Conservation (phyloP, 352 stramenopile genomes). For the Pythium biforme region DNA sequence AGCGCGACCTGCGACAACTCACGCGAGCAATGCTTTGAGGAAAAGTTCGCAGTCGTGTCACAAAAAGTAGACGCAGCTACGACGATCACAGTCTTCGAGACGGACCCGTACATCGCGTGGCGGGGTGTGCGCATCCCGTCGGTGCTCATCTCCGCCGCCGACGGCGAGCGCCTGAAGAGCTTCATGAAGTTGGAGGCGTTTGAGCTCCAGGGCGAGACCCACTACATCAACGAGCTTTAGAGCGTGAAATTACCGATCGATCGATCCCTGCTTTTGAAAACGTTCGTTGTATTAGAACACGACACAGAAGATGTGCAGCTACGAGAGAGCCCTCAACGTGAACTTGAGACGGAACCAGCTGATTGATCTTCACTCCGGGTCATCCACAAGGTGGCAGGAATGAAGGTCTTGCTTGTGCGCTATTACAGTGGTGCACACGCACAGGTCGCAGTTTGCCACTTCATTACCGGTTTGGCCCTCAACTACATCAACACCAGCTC, state of each 20-base stretch:
- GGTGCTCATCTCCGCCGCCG: slow-evolving; percentile 10
- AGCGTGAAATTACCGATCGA: no score
- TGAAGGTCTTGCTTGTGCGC: background rate
- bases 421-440: no score
- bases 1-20: background rate
- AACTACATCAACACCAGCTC: background rate
- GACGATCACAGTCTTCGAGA: background rate
- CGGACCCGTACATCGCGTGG: slow-evolving; percentile 4
- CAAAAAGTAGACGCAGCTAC: background rate
- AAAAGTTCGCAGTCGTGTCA: background rate
- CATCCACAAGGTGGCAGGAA: background rate
- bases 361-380: background rate
- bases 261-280: no score
- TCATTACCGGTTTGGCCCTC: background rate
- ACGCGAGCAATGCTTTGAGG: slow-evolving; percentile 5
- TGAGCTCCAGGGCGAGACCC: slow-evolving; percentile 8
- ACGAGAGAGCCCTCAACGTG: no score
- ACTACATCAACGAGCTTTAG: slow-evolving; percentile 11
- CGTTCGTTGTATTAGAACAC: no score
- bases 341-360: no score
- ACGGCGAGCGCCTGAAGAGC: slow-evolving; percentile 14
- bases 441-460: background rate
- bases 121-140: slow-evolving; percentile 11
- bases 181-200: slow-evolving; percentile 15
- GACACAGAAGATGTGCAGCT: no score